Percentiles rank a stretch among this genome's conserved stretches.
Conservation (phyloP, 805 yeast genomes). For the Komagataella ulmi region DNA sequence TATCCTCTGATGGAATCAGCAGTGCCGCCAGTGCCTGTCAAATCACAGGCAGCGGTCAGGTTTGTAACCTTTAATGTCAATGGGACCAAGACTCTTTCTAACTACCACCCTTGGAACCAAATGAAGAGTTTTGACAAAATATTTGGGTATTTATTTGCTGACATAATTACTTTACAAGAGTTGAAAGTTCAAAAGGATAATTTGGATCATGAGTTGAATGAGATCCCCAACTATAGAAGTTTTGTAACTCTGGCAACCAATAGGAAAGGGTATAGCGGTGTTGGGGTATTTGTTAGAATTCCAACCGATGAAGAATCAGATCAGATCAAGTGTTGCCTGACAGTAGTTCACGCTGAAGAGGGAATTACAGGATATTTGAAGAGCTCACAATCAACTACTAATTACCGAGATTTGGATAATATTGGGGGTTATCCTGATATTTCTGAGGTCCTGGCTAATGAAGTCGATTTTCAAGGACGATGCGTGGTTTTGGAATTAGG, state of each 20-base stretch:
- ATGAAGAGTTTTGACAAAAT: conserved; percentile 25
- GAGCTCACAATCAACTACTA: conserved; percentile 6
- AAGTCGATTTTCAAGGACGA: conserved; percentile 77
- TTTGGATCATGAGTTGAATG: conserved; percentile 22
- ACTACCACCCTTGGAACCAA: conserved; percentile 76
- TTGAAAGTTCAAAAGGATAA: conserved; percentile 50
- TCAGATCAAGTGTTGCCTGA: conserved; percentile 21
- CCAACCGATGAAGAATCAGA: conserved; percentile 31
- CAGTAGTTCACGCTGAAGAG: conserved; percentile 70
- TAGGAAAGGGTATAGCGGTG: conserved; percentile 87
- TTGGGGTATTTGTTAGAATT: conserved; percentile 62
- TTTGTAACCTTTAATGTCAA: conserved; percentile 63
- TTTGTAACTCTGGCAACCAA: conserved; percentile 55
- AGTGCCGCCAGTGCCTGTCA: background rate
- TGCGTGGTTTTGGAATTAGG: conserved; percentile 64
- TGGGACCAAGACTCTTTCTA: conserved; percentile 67
- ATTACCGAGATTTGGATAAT: conserved; percentile 9
- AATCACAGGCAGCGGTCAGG: conserved; percentile 3
- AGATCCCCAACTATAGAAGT: conserved; percentile 26
- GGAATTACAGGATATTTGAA: conserved; percentile 67
- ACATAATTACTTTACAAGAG: conserved; percentile 80
- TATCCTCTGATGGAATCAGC: background rate
- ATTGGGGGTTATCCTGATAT: conserved; percentile 62
- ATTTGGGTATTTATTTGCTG: conserved; percentile 48
- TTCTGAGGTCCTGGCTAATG: conserved; percentile 15